Evolutionary conservation across 805 yeast species (phyloP).

Genomic region (Saccharomyces mikatae): DNA sequence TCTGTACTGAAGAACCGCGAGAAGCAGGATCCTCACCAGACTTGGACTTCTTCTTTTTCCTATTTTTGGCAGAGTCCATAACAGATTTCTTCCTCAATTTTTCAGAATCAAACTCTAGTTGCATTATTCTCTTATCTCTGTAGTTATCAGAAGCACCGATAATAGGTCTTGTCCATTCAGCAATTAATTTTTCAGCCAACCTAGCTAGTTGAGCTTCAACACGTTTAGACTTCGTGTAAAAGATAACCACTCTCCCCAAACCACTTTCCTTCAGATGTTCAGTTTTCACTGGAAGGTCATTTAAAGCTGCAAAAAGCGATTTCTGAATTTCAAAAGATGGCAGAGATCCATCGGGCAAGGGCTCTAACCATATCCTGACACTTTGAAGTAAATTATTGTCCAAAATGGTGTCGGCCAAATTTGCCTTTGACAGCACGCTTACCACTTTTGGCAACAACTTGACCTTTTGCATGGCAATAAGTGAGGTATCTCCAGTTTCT

Average conservation of each 20-base stretch:
- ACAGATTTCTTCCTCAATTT: slow-evolving; percentile 35
- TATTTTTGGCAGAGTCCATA: slow-evolving; percentile 26
- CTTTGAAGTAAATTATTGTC: slow-evolving; percentile 92
- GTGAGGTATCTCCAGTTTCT: slow-evolving; percentile 29
- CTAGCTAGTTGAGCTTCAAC: slow-evolving; percentile 84
- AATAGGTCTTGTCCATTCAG: slow-evolving; percentile 97
- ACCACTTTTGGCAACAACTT: slow-evolving; percentile 73
- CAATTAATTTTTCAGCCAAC: slow-evolving; percentile 81
- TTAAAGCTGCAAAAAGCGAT: slow-evolving; percentile 66
- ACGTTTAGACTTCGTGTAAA: slow-evolving; percentile 82
- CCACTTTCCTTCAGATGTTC: slow-evolving; percentile 93
- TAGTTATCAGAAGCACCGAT: slow-evolving; percentile 93
- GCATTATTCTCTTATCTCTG: slow-evolving; percentile 71
- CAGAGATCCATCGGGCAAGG: slow-evolving; percentile 92
- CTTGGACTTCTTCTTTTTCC: slow-evolving; percentile 25
- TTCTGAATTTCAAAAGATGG: slow-evolving; percentile 97
- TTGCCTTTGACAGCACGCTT: slow-evolving; percentile 67
- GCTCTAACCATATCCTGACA: slow-evolving; percentile 94
- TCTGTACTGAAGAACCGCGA: slow-evolving; percentile 34
- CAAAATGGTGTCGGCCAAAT: slow-evolving; percentile 81
- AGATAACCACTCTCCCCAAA: slow-evolving; percentile 85
- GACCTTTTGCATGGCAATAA: slow-evolving; percentile 54
- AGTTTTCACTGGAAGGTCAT: slow-evolving; percentile 83
- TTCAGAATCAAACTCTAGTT: slow-evolving; percentile 59
- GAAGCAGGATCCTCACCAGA: slow-evolving; percentile 9